Evolutionary conservation across 352 stramenopile genomes (phyloP), one percentile per base, ranked within the genome.

Genomic region (Phytopythium ostracodes): DNA sequence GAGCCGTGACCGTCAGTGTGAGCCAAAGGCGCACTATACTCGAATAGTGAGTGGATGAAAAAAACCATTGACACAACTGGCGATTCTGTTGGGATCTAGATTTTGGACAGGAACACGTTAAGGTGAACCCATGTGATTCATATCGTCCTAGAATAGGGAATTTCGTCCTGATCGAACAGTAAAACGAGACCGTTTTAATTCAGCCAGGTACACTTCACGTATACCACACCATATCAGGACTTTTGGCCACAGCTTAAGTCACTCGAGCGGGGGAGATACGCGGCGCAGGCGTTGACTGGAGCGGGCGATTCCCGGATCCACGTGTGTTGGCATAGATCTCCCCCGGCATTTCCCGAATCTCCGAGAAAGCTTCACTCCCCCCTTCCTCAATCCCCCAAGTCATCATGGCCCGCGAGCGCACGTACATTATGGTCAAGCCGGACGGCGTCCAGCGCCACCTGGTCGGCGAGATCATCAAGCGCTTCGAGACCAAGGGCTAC

Each of bases 401-500:
- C 47, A 54, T 24, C 25, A 84, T 84, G 75, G 70, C 73, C 44
- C 76, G 72, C 64, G 80, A 89, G 84, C 77, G 75, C 59, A 89
- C 80, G 56, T 89, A 84, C 73, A 97, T 97, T 69, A 96, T 96
- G 94, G 96, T 99, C 82, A 99, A 99, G 89, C 97, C 97, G 52
- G 97, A 99, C 72, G 97, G 97, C 60, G 97, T 99, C 69, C 96
- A 99, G 83, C 91, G 97, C 69, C 70, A 89, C 75, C 74, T 98
- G 43, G 84, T 98, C 59, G 96, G 95, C 62, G 92, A 99, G 79
- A 98, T 99, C 76, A 98, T 99, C 84, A 91, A 89, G 64, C 93
- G 97, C 70, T 99, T 99, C 73, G 96, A 99, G 77, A 75, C 87
- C 67, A 99, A 99, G 87, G 96, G 97, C 68, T 99, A 96, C 88